Evolutionary conservation across 2,329 filamentous ascomycete species (phyloP).

Genomic region (Pseudocercospora fijiensis): DNA sequence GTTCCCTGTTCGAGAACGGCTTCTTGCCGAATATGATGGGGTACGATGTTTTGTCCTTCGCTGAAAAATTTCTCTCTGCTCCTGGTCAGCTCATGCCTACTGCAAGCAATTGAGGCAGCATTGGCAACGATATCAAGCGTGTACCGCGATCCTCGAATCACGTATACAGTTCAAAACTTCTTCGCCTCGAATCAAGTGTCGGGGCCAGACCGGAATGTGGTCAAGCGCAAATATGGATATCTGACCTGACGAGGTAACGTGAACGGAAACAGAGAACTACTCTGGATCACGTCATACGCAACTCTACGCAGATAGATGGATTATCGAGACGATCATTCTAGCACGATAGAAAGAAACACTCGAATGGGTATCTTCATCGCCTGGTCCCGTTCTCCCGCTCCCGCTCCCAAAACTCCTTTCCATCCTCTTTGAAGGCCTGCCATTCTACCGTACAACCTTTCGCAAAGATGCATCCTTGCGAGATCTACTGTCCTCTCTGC

Average conservation of each 20-base stretch:
- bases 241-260: too few species aligned
- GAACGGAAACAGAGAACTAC: too few species aligned
- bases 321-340: neutral
- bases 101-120: constrained; percentile 2
- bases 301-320: neutral
- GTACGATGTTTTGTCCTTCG: constrained; percentile 1
- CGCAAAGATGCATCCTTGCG: neutral
- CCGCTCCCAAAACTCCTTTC: neutral
- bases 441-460: neutral
- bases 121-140: neutral
- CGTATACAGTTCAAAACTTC: neutral
- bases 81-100: constrained; percentile 1
- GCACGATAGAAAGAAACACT: neutral
- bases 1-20: neutral
- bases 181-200: neutral
- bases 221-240: too few species aligned
- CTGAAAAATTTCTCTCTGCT: neutral
- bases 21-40: neutral
- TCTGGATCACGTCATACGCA: too few species aligned
- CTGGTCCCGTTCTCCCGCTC: neutral
- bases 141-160: constrained; percentile 1
- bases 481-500: constrained; percentile 12
- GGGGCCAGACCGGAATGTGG: neutral
- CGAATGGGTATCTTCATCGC: neutral
- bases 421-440: neutral